Evolutionary conservation across 345 rosid genomes (phyloP), one percentile per base, ranked within the genome.

Genomic region (Tarenaya hassleriana): DNA sequence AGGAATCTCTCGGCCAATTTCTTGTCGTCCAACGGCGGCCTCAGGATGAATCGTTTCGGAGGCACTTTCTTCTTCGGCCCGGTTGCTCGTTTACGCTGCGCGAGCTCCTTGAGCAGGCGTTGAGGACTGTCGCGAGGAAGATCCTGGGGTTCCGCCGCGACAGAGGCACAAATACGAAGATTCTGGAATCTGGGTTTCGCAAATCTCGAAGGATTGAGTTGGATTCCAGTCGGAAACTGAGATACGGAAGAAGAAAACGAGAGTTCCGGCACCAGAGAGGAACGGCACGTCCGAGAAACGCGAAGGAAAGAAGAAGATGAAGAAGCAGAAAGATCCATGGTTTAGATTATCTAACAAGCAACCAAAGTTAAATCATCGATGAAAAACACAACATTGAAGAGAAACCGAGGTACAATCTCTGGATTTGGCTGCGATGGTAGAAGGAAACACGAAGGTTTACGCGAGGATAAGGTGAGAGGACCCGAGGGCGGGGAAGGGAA

Each of bases 11-110:
- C 82, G 0, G 80, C 83, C 3, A 88, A 59, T 46, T 55, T 82
- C 66, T 84, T 92, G 73, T 87, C 96, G 47, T 92, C 98, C 6
- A 92, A 69, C 1, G 96, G 96, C 11, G 95, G 96, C 33, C 75
- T 77, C 10, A 92, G 70, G 24, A 92, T 83, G 67, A 79, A 92
- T 41, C 75, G 70, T 41, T 60, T 87, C 0, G 94, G 96, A 2
- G 95, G 98, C 1, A 69, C 11, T 52, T 75, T 78, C 69, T 77
- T 84, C 77, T 75, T 87, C 0, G 96, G 95, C 18, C 75, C 66
- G 1, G 79, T 75, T 7, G 70, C 48, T 55, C 63, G 79, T 68
- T 80, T 92, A 47, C 96, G 89, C 64, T 92, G 86, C 0, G 80
- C 81, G 3, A 92, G 88, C 80, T 87, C 98, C 66, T 92, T 92